Evolutionary conservation across 495 filamentous ascomycete genomes (phyloP).

Genomic region (Penicillium lagena): DNA sequence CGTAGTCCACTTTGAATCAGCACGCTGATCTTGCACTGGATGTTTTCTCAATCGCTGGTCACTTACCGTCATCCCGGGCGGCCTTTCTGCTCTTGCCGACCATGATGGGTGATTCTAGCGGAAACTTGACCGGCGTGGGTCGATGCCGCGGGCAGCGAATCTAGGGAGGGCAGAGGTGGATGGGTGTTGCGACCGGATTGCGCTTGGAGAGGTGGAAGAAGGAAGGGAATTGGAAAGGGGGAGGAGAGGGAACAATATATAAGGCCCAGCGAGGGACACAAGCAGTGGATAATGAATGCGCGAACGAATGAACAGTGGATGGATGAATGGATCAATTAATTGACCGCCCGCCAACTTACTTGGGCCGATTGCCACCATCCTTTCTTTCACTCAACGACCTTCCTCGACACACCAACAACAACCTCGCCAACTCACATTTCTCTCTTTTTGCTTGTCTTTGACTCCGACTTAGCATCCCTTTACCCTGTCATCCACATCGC

Average conservation of each 20-base stretch:
- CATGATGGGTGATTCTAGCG: slow-evolving; percentile 32
- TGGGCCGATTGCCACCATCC: neutral
- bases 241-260: neutral
- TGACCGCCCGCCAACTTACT: neutral
- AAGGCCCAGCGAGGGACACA: neutral
- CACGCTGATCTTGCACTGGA: neutral
- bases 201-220: neutral
- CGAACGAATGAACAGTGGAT: no score
- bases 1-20: slow-evolving; percentile 1
- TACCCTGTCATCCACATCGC: neutral
- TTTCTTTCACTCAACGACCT: neutral
- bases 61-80: slow-evolving; percentile 56
- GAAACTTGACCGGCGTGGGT: neutral
- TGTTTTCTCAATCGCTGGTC: neutral
- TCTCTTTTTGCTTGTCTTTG: no score
- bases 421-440: neutral
- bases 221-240: neutral
- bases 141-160: slow-evolving; percentile 6
- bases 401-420: neutral
- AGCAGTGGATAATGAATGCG: no score
- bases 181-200: neutral
- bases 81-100: slow-evolving; percentile 61
- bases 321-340: no score
- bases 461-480: neutral
- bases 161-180: slow-evolving; percentile 14